These are phyloP conservation scores for Smallanthus sonchifolius DNA, from an alignment of 129 eudicot genomes.

Conservation along the genomic window DNA sequence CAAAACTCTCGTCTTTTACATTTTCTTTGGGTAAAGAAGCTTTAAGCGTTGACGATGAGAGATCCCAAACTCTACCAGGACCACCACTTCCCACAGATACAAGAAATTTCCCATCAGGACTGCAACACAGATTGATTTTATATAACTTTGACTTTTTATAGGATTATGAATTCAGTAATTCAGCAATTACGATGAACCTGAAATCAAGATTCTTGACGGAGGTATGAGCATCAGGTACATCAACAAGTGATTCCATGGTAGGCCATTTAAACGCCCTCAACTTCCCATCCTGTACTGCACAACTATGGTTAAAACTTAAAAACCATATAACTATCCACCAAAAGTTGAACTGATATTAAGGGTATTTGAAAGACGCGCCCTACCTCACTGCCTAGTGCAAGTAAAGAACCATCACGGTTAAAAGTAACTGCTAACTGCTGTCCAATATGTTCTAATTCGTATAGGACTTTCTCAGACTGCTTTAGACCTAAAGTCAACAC, in stretches of 20 bases:
- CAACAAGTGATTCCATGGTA: conserved; percentile 60
- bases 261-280: conserved; percentile 98
- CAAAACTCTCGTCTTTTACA: conserved; percentile 32
- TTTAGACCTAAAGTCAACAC: conserved; percentile 41
- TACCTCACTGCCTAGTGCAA: conserved; percentile 98
- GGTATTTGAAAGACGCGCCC: conserved; percentile 22
- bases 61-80: conserved; percentile 90
- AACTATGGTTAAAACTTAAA: conserved; percentile 28
- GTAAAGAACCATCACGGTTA: conserved; percentile 72
- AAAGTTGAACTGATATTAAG: background rate
- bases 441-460: conserved; percentile 72
- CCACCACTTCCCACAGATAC: conserved; percentile 85
- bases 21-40: conserved; percentile 73
- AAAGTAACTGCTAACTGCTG: conserved; percentile 88
- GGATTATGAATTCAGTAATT: background rate
- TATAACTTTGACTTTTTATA: background rate
- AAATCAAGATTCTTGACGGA: conserved; percentile 86
- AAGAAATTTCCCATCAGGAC: conserved; percentile 83
- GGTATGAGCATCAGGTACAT: conserved; percentile 61
- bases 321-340: background rate
- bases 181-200: conserved; percentile 41
- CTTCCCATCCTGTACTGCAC: conserved; percentile 98
- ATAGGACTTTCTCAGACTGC: conserved; percentile 66
- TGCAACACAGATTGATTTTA: conserved; percentile 29
- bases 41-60: conserved; percentile 46